Evolutionary conservation across 2,329 filamentous ascomycete species (phyloP), one percentile per base, ranked within the genome.

Genomic region (Cytospora leucostoma): DNA sequence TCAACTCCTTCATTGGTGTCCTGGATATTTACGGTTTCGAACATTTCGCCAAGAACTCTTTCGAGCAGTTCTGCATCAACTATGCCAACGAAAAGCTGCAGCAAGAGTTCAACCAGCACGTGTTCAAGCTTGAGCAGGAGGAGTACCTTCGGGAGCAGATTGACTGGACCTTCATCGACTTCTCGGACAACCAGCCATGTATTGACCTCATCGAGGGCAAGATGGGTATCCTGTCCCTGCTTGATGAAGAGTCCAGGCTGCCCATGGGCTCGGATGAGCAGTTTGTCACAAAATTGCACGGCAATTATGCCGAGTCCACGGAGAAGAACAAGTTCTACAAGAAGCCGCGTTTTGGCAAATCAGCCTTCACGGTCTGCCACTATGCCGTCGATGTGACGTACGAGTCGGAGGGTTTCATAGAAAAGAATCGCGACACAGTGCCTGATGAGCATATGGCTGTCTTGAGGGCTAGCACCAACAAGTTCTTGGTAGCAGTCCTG

Each of bases 61-160:
- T 99, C 72, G 95, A 99, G 76, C 95, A 99, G 76, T 99, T 99
- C 78, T 99, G 95, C 79, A 99, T 99, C 85, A 99, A 99, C 78
- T 99, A 99, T 73, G 95, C 95, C 78, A 99, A 99, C 77, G 95
- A 99, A 78, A 99, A 99, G 79, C 82, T 99, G 61, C 95, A 99
- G 75, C 95, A 99, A 76, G 94, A 98, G 75, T 99, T 99, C 82
- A 99, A 99, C 78, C 92, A 96, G 75, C 95, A 99, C 73, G 95
- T 99, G 40, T 99, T 99, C 85, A 97, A 98, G 77, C 85, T 99
- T 27, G 95, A 99, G 76, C 95, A 99, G 75, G 95, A 99, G 75
- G 95, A 99, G 77, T 99, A 99, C 74, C 85, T 97, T 49, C 88
- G 89, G 61, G 95, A 99, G 78, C 84, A 98, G 79, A 99, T 99